Percentiles rank a stretch among this genome's conserved stretches.
Evolutionary conservation across 768 basidiomycete species (phyloP).

Genomic region (Myochromella boudieri): DNA sequence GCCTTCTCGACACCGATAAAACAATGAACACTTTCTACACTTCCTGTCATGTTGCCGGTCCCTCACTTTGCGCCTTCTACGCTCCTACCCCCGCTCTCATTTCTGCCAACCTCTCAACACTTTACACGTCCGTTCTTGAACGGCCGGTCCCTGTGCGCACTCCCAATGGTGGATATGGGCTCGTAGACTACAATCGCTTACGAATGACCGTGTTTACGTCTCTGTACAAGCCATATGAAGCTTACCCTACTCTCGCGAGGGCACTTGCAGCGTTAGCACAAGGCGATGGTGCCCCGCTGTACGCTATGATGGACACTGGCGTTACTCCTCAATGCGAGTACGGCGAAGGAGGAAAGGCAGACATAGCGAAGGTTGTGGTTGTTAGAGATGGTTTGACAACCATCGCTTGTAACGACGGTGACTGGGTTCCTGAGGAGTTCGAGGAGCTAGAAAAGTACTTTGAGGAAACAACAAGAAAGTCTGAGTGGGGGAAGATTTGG

Average conservation of each 20-base stretch:
- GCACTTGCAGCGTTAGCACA: constrained; percentile 33
- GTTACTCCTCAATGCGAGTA: neutral
- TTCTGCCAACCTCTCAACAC: constrained; percentile 29
- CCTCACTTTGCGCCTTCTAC: constrained; percentile 35
- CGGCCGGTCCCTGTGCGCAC: constrained; percentile 35
- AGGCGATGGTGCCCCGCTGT: constrained; percentile 29
- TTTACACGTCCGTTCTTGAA: constrained; percentile 28
- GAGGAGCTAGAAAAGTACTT: constrained; percentile 28
- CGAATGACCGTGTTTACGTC: constrained; percentile 28
- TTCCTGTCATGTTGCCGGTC: constrained; percentile 37
- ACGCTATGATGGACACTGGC: constrained; percentile 10
- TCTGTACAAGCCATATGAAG: constrained; percentile 34
- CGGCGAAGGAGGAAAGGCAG: neutral
- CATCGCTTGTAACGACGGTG: constrained; percentile 36
- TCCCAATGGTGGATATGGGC: constrained; percentile 26
- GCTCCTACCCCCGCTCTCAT: constrained; percentile 33
- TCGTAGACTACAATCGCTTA: constrained; percentile 34
- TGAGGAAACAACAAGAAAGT: constrained; percentile 19
- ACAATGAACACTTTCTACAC: constrained; percentile 33
- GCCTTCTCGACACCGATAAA: constrained; percentile 37
- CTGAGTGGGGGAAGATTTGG: constrained; percentile 33
- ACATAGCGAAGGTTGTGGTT: neutral
- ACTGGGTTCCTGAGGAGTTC: constrained; percentile 25
- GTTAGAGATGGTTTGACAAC: constrained; percentile 9
- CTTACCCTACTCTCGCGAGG: constrained; percentile 32